Conservation (phyloP, 1,284 basidiomycete genomes). For the Mycena citricolor region DNA sequence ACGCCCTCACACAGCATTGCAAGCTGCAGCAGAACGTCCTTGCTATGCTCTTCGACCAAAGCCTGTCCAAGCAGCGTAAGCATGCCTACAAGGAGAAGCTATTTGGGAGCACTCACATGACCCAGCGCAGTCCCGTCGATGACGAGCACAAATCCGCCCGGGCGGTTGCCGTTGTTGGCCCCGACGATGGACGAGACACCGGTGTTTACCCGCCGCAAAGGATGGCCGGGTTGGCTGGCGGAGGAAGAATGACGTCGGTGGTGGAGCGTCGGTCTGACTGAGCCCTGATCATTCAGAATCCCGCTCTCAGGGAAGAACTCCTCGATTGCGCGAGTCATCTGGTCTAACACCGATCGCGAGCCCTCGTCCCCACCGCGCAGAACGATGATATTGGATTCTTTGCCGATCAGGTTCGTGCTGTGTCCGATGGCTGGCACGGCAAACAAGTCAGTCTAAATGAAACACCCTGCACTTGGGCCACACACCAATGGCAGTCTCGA, state of each 20-base stretch:
- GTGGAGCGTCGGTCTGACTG: slow-evolving; percentile 21
- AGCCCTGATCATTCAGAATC: slow-evolving; percentile 48
- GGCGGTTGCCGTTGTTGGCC: slow-evolving; percentile 79
- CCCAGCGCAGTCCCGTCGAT: slow-evolving; percentile 86
- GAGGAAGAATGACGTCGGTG: slow-evolving; percentile 29
- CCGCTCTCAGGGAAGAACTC: slow-evolving; percentile 85
- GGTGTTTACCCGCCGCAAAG: slow-evolving; percentile 64
- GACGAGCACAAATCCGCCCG: slow-evolving; percentile 93
- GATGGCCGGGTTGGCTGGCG: slow-evolving; percentile 35
- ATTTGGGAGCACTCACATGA: slow-evolving; percentile 41
- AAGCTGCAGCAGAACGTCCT: slow-evolving; percentile 78
- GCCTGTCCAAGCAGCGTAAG: slow-evolving; percentile 55
- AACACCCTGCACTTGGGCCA: slow-evolving; percentile 7
- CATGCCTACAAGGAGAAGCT: neutral
- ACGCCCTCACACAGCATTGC: slow-evolving; percentile 92
- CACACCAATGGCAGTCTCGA: slow-evolving; percentile 92
- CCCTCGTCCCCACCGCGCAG: slow-evolving; percentile 73
- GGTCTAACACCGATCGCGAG: slow-evolving; percentile 73
- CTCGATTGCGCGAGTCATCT: slow-evolving; percentile 80
- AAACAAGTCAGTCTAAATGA: neutral
- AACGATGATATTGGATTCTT: slow-evolving; percentile 92
- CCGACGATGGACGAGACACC: slow-evolving; percentile 84
- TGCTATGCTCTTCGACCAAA: slow-evolving; percentile 73
- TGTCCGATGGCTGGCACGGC: slow-evolving; percentile 82
- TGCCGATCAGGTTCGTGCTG: slow-evolving; percentile 90